phyloP scores from a whole-genome alignment of 306 rosid genomes.

The Delonix regia region DNA sequence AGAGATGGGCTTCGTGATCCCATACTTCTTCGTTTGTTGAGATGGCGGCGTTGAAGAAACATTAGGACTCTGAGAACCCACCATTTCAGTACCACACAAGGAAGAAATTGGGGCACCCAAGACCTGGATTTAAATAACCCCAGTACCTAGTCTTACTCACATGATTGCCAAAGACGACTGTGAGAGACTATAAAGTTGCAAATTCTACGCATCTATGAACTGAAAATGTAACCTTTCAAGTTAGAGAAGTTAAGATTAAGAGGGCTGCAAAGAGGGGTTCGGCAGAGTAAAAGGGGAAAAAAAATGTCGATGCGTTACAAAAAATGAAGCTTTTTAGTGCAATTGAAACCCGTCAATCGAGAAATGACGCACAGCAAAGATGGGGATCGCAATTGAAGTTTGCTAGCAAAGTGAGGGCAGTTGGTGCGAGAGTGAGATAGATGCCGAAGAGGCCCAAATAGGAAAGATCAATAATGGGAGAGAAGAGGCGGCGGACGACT shows the following conservation, averaged over 20 bases:
- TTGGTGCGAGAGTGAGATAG: background rate
- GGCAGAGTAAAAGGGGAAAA: background rate
- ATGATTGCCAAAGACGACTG: background rate
- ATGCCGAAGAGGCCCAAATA: background rate
- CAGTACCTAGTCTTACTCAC: constrained; percentile 17
- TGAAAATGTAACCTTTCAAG: background rate
- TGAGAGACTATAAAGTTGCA: background rate
- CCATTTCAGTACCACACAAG: constrained; percentile 53
- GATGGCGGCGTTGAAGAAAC: constrained; percentile 42
- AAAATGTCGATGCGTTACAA: constrained; percentile 13
- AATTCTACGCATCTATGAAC: background rate
- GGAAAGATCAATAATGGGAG: background rate
- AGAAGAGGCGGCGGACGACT: background rate
- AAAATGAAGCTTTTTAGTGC: background rate
- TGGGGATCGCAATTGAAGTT: background rate
- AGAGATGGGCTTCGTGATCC: constrained; percentile 77
- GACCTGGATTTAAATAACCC: constrained; percentile 28
- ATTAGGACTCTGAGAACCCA: constrained; percentile 53
- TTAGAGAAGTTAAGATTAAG: background rate
- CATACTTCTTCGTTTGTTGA: constrained; percentile 47
- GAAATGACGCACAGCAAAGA: background rate
- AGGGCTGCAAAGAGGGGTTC: background rate
- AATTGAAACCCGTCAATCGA: constrained; percentile 33
- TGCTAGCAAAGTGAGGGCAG: background rate
- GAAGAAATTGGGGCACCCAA: background rate